Conservation (phyloP, 176 grass and related monocot species). For the Oryza punctata region DNA sequence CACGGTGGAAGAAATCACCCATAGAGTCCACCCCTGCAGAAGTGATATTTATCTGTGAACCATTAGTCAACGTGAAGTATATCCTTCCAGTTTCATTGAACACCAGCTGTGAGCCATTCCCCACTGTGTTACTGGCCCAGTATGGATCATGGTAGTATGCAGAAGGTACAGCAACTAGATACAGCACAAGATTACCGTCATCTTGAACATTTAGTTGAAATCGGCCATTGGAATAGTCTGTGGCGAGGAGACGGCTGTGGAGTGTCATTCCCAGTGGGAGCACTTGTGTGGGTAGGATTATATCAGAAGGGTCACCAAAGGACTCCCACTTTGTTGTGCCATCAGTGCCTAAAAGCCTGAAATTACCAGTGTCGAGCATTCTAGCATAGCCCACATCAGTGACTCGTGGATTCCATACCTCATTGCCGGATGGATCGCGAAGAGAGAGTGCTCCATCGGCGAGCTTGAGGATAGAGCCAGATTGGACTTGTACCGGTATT, state of each 20-base stretch:
- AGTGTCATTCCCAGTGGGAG: neutral
- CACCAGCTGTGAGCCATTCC: slow-evolving; percentile 27
- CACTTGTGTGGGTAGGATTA: slow-evolving; percentile 32
- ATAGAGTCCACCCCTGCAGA: neutral
- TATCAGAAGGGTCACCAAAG: neutral
- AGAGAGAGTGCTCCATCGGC: neutral
- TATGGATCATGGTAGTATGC: neutral
- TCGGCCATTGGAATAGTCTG: slow-evolving; percentile 5
- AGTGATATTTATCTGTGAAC: neutral
- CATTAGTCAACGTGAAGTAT: neutral
- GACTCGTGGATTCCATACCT: neutral
- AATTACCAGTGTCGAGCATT: slow-evolving; percentile 10
- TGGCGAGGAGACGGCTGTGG: neutral
- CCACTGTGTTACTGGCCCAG: neutral
- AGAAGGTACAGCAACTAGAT: neutral
- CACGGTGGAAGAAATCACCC: slow-evolving; percentile 13
- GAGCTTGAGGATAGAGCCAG: neutral
- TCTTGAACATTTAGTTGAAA: neutral
- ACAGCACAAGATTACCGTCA: slow-evolving; percentile 23
- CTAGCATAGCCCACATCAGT: neutral
- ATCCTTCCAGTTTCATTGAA: slow-evolving; percentile 35
- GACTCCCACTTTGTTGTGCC: neutral
- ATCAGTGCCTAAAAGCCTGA: neutral
- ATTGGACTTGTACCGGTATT: neutral
- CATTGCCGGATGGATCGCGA: neutral